Base-by-base conservation (phyloP, 2,329 filamentous ascomycete species). In the Tetracladium maxilliforme region DNA sequence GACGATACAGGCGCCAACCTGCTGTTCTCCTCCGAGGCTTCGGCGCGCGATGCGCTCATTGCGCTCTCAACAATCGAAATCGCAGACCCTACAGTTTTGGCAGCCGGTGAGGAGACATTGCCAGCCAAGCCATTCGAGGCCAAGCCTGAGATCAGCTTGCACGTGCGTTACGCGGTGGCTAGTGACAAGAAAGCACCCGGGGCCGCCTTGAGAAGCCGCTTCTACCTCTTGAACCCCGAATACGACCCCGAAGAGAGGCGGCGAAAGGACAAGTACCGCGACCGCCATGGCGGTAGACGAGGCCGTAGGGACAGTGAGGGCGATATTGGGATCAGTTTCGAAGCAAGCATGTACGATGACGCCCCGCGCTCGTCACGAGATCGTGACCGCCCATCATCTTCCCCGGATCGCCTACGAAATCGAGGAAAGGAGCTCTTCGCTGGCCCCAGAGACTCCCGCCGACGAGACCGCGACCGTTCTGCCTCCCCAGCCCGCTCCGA, bases 1-100 rank as follows among this genome's bases (percentile, higher is more conserved):
- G 82, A 95, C 47, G 90, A 98, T 49, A 74, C 70, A 6, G 87
- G 83, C 0, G 82, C 83, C 33, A 95, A 95, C 45, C 59, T 94
- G 26, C 51, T 92, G 26, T 95, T 90, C 53, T 57, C 53, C 19
- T 61, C 61, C 6, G 57, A 69, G 10, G 43, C 49, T 14, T 44
- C 48, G 6, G 69, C 69, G 3, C 52, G 57, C 11, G 58, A 67
- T 23, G 71, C 70, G 11, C 49, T 77, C 12, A 40, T 52, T 14
- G 56, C 65, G 6, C 56, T 77, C 15, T 54, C 61, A 28, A 51
- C 17, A 9, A 21, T 32, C 9, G 38, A 67, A 34, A 50, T 71
- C 31, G 45, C 57, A 32, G 65, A 76, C 26, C 41, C 52, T 75
- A 18, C 65, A 74, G 6, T 44, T 61, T 3, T 54, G 77, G 21